These are phyloP conservation scores for Passalora sequoiae DNA, from an alignment of 2,329 filamentous ascomycete genomes.

Conservation along the genomic window DNA sequence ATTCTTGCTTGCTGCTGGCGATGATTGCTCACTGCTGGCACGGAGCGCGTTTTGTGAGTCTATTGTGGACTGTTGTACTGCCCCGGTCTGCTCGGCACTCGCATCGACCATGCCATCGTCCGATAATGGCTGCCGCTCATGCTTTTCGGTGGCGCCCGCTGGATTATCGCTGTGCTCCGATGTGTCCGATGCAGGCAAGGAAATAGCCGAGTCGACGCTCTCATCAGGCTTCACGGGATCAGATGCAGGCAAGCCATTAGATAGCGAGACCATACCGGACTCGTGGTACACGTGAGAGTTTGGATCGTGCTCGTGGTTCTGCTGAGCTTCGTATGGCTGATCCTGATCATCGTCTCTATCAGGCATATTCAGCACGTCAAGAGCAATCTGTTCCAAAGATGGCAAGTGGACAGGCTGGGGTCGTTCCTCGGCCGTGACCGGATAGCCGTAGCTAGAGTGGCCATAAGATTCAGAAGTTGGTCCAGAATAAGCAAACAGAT, in stretches of 20 bases:
- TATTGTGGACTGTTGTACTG: too few species aligned
- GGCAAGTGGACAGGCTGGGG: constrained; percentile 24
- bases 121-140: too few species aligned
- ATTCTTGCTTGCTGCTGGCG: constrained; percentile 13
- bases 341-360: constrained; percentile 9
- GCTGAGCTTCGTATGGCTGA: constrained; percentile 15
- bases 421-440: constrained; percentile 20
- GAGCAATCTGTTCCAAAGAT: constrained; percentile 35
- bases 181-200: constrained; percentile 22
- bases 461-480: constrained; percentile 6
- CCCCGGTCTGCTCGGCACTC: too few species aligned
- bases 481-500: constrained; percentile 14
- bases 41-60: too few species aligned
- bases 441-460: constrained; percentile 23
- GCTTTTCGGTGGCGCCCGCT: too few species aligned
- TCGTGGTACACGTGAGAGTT: constrained; percentile 19
- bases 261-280: constrained; percentile 12
- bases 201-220: constrained; percentile 31
- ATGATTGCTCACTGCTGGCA: constrained; percentile 5
- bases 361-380: constrained; percentile 27
- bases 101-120: too few species aligned
- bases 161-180: too few species aligned
- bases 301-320: constrained; percentile 10
- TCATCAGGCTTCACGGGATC: constrained; percentile 23
- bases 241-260: constrained; percentile 9